Conservation (phyloP, 805 yeast species). For the Yarrowia phangngaensis region DNA sequence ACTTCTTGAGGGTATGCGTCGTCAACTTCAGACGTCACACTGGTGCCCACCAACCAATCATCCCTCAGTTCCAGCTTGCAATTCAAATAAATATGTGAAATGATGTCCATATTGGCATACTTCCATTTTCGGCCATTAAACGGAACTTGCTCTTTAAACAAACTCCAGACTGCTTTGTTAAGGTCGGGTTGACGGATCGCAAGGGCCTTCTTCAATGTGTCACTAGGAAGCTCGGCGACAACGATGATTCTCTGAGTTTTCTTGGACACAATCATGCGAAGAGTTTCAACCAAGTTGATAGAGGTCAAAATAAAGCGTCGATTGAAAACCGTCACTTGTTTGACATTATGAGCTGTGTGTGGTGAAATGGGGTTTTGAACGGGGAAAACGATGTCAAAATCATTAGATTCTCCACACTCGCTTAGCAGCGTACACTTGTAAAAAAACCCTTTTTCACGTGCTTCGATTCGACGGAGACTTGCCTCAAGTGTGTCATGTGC, state of each 20-base stretch:
- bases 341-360: conserved; percentile 16
- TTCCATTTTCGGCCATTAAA: conserved; percentile 95
- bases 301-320: conserved; percentile 36
- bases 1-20: conserved; percentile 82
- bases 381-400: conserved; percentile 3
- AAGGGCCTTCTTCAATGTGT: conserved; percentile 53
- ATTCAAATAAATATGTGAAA: conserved; percentile 78
- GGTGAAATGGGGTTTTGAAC: conserved; percentile 16
- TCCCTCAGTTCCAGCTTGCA: conserved; percentile 70
- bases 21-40: conserved; percentile 66
- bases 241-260: conserved; percentile 72
- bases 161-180: conserved; percentile 65
- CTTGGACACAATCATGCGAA: conserved; percentile 57
- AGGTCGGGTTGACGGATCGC: conserved; percentile 59
- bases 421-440: conserved; percentile 6
- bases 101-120: conserved; percentile 85
- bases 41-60: conserved; percentile 83
- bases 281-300: conserved; percentile 50
- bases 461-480: conserved; percentile 27
- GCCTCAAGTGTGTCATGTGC: conserved; percentile 31
- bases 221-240: conserved; percentile 58
- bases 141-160: conserved; percentile 76
- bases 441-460: conserved; percentile 10
- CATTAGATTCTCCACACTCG: neutral
- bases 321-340: conserved; percentile 26